Evolutionary conservation across 768 basidiomycete genomes (phyloP), one percentile per base, ranked within the genome.

Genomic region (Omphalotus guepiniiformis): DNA sequence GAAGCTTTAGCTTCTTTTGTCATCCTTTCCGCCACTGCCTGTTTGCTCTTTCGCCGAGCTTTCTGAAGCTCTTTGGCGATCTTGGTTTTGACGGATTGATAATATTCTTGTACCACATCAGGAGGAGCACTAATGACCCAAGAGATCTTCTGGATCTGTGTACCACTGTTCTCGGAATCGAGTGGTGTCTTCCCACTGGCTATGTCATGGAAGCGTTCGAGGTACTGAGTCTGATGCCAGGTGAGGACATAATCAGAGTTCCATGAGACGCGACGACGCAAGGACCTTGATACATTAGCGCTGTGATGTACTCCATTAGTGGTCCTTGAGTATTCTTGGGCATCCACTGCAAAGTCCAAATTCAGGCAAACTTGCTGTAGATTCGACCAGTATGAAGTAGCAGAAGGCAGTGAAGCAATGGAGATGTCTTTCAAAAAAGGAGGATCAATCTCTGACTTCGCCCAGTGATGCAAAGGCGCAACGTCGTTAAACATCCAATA

Each of bases 231-330:
- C 61, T 91, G 88, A 58, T 79, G 75, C 75, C 77, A 81, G 0
- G 83, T 79, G 39, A 91, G 63, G 46, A 72, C 67, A 56, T 89
- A 90, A 4, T 69, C 59, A 12, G 73, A 58, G 26, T 67, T 73
- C 88, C 88, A 91, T 2, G 82, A 80, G 2, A 64, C 65, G 19
- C 63, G 53, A 15, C 83, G 78, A 34, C 80, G 77, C n/a, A 88
- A 65, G n/a, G 75, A 74, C 48, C 73, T 71, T 41, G 65, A 68
- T 13, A 77, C 55, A 22, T 60, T 56, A 18, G 65, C 36, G 18
- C 56, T 60, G 11, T 62, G 57, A 30, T 55, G 56, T 8, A 55
- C 46, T 21, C 60, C 49, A n/a, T 57, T 61, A n/a, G 57, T 16
- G 16, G 40, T 25, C 8, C 32, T 58, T 28, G 53, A 53, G 34